These are phyloP conservation scores for Kickxella alabastrina DNA, from an alignment of 192 early-diverging fungal species.

Conservation along the genomic window DNA sequence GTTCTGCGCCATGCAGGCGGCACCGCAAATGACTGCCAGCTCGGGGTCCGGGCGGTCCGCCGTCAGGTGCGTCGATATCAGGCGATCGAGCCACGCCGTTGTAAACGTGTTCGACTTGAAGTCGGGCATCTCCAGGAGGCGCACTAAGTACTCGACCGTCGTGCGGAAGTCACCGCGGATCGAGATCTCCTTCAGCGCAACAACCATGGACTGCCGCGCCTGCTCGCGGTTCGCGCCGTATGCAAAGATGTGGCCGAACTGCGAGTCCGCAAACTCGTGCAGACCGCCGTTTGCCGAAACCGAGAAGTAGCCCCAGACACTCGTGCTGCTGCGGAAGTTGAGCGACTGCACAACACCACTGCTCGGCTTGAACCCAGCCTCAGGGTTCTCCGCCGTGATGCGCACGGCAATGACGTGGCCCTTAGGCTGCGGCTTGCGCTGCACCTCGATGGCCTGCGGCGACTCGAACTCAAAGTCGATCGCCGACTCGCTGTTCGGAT, in stretches of 20 bases:
- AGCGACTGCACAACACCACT: conserved; percentile 94
- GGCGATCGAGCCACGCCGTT: conserved; percentile 92
- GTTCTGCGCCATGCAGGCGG: conserved; percentile 78
- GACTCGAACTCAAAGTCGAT: conserved; percentile 93
- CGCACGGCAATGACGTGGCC: conserved; percentile 98
- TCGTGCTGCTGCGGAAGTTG: conserved; percentile 91
- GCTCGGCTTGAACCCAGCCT: conserved; percentile 98
- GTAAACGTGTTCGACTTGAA: conserved; percentile 88
- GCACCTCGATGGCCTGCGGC: conserved; percentile 71
- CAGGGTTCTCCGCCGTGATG: conserved; percentile 99
- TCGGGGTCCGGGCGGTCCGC: conserved; percentile 88
- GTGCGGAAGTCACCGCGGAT: conserved; percentile 99
- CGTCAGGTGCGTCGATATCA: conserved; percentile 85
- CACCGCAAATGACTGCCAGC: conserved; percentile 89
- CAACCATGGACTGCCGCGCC: conserved; percentile 92
- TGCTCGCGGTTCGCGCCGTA: conserved; percentile 93
- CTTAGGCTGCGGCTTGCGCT: conserved; percentile 89
- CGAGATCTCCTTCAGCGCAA: conserved; percentile 96
- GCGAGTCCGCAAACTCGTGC: conserved; percentile 99
- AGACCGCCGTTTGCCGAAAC: conserved; percentile 91
- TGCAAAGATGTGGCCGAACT: conserved; percentile 98
- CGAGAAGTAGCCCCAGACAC: conserved; percentile 99
- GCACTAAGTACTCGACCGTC: conserved; percentile 95
- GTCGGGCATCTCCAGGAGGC: conserved; percentile 84
- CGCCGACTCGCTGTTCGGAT: conserved; percentile 76